Conservation (phyloP, 1,284 basidiomycete species). For the Pseudozyma sp. region DNA sequence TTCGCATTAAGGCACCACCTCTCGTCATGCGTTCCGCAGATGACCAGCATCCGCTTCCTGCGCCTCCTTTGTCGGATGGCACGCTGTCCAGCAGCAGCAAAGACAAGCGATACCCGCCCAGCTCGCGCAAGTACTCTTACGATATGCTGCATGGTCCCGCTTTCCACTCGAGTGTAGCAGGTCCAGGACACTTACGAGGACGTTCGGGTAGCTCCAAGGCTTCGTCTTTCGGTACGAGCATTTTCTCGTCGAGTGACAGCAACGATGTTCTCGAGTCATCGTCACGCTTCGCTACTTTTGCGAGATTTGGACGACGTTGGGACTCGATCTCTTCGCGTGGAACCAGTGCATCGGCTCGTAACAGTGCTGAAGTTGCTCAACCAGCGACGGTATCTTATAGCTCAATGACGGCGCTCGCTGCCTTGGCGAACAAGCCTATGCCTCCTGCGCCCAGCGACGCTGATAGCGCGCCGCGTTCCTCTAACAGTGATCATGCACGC, state of each 20-base stretch:
- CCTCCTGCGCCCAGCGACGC: conserved; percentile 4
- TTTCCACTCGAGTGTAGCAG: conserved; percentile 23
- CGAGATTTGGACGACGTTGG: conserved; percentile 31
- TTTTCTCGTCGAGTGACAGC: conserved; percentile 29
- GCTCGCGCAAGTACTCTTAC: conserved; percentile 37
- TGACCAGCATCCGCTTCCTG: conserved; percentile 14
- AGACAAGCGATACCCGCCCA: conserved; percentile 39
- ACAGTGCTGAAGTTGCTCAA: conserved; percentile 26
- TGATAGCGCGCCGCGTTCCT: neutral
- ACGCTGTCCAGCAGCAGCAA: conserved; percentile 6
- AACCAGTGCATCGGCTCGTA: conserved; percentile 30
- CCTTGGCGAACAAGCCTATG: conserved; percentile 13
- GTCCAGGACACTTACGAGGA: conserved; percentile 28
- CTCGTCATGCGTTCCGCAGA: conserved; percentile 16
- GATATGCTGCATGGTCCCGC: conserved; percentile 27
- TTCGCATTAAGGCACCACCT: conserved; percentile 16
- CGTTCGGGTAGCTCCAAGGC: conserved; percentile 41
- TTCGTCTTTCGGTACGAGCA: conserved; percentile 40
- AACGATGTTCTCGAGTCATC: conserved; percentile 21
- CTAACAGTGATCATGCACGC: neutral
- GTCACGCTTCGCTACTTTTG: conserved; percentile 28
- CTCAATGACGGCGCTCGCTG: conserved; percentile 10
- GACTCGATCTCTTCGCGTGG: conserved; percentile 49
- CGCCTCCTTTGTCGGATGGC: conserved; percentile 17
- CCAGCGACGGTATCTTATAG: conserved; percentile 3